These are phyloP conservation scores for Pseudocercospora crystallina DNA, from an alignment of 2,329 filamentous ascomycete species.

Conservation along the genomic window DNA sequence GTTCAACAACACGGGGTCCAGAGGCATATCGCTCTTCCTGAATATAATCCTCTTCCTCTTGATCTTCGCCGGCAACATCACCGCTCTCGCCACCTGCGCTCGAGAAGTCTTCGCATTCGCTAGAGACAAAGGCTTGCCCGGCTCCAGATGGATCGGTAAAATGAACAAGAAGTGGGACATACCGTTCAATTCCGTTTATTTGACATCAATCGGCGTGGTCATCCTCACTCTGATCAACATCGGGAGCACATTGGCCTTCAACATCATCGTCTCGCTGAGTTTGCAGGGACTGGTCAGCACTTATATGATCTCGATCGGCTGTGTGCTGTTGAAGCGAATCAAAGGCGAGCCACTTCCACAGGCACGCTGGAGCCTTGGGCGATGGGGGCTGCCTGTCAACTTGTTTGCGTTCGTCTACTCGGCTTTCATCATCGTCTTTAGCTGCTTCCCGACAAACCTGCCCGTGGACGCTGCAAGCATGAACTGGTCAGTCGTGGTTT, in stretches of 20 bases:
- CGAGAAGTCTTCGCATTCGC: slow-evolving; percentile 47
- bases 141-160: slow-evolving; percentile 30
- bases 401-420: slow-evolving; percentile 31
- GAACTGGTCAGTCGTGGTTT: slow-evolving; percentile 35
- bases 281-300: slow-evolving; percentile 37
- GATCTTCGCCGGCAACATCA: slow-evolving; percentile 28
- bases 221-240: slow-evolving; percentile 38
- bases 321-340: slow-evolving; percentile 28
- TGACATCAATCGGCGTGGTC: slow-evolving; percentile 32
- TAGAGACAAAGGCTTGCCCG: slow-evolving; percentile 40
- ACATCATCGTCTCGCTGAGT: slow-evolving; percentile 38
- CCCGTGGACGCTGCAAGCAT: slow-evolving; percentile 27
- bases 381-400: slow-evolving; percentile 29
- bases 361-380: slow-evolving; percentile 30
- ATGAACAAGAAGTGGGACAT: slow-evolving; percentile 33
- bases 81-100: slow-evolving; percentile 43
- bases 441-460: slow-evolving; percentile 32
- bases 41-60: slow-evolving; percentile 29
- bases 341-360: slow-evolving; percentile 26
- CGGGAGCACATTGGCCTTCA: slow-evolving; percentile 38
- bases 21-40: slow-evolving; percentile 25
- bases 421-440: slow-evolving; percentile 32
- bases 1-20: slow-evolving; percentile 29
- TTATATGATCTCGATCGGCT: slow-evolving; percentile 40
- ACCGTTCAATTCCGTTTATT: slow-evolving; percentile 38